Base-by-base conservation (phyloP, 1,139 yeast species). In the Yamadazyma dendronema region DNA sequence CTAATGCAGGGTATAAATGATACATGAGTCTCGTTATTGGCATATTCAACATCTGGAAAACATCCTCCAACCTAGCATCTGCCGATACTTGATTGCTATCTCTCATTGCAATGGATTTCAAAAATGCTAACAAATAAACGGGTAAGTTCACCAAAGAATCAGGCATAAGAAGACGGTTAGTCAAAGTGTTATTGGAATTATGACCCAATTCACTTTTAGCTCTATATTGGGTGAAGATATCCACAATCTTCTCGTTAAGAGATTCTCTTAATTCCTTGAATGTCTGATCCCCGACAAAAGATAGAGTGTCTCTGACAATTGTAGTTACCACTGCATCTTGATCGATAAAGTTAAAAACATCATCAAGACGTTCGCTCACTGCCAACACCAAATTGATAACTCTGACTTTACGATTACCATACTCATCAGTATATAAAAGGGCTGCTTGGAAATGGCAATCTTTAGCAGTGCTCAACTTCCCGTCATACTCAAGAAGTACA, bases 401-500 rank as follows among this genome's bases (percentile, higher is more conserved):
- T 47, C 99, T 74, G 10, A 92, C 94, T 47, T 87, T 83, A 48
- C 97, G 71, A 10, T 72, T 63, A 22, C 99, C 98, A 37, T 70
- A 69, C 3, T 70, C 55, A 36, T 90, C 85, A 0, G 97, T 92
- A 57, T 88, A 89, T 38, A 94, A 67, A 31, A 92, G 50, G 0
- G 97, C 97, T 2, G 88, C 85, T 62, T 92, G 99, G 68, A 90
- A 88, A 58, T 88, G 95, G 29, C 89, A 87, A 57, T 88, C 96
- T 28, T 76, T 72, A 41, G 79, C 79, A 3, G 85, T 69, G 40
- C 81, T 78, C 31, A 94, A 70, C 43, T 78, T 81, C 1, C 89
- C 90, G 54, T 89, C 97, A 51, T 87, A 84, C 37, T 72, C 73
- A 50, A 92, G 79, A 36, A 87, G 69, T 2, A 87, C 81, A 4